Evolutionary conservation across 148 eudicot genomes (phyloP).

Genomic region (Chenopodium quinoa): DNA sequence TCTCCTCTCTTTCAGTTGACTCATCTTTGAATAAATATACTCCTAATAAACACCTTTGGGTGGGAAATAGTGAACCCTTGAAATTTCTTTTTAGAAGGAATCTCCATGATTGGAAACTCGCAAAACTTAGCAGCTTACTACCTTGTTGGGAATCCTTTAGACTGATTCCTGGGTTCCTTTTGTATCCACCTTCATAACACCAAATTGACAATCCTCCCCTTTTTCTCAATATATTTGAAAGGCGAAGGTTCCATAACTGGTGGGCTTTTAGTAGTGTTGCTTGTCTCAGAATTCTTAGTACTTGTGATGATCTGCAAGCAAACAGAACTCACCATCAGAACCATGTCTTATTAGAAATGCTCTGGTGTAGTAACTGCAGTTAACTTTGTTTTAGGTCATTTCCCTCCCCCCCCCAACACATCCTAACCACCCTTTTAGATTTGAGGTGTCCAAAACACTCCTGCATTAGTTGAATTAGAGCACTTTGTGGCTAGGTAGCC

Average conservation of each 20-base stretch:
- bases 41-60: neutral
- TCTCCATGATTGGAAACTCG: no score
- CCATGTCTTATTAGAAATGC: slow-evolving; percentile 11
- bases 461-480: neutral
- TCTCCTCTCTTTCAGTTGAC: neutral
- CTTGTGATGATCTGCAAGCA: neutral
- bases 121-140: neutral
- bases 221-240: neutral
- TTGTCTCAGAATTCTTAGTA: neutral
- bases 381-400: neutral
- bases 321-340: slow-evolving; percentile 21
- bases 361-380: no score
- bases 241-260: neutral
- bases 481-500: neutral
- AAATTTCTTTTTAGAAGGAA: no score
- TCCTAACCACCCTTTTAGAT: neutral
- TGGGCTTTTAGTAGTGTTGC: neutral
- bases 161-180: neutral
- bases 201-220: neutral
- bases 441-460: neutral
- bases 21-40: no score
- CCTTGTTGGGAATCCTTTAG: neutral
- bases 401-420: neutral
- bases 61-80: neutral
- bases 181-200: neutral